Evolutionary conservation across 768 basidiomycete genomes (phyloP), one percentile per base, ranked within the genome.

Genomic region (Phylloporus sp.): DNA sequence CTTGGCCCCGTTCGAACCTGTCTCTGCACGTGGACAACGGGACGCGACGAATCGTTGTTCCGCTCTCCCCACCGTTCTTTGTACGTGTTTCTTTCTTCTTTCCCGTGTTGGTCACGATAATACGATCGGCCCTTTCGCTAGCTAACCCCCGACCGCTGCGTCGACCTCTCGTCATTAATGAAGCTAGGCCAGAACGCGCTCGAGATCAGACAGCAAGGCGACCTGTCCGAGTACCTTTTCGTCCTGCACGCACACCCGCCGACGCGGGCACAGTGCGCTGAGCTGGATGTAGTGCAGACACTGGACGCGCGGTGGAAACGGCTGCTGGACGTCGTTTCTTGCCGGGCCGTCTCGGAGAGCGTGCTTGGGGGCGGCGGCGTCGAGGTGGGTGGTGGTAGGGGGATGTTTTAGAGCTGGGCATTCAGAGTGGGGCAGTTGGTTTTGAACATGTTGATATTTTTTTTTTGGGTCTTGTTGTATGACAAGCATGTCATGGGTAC

Each of bases 141-240:
- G 79, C 49, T 73, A 21, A 75, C 72, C 7, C 66, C 73, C 1
- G 71, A 81, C 36, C 70, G 67, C 48, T 63, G 75, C 15, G 69
- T 82, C 18, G 81, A 83, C 50, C 38, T 83, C 10, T 78, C 78
- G 3, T 65, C 67, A 15, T 71, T 76, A 43, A 49, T 78, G 20
- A 55, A 48, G 15, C 31, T 41, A 0, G 80, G 78, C 17, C 34
- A 57, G 9, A 81, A 81, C 51, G 61, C 44, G 1, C 56, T 81
- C 9, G 63, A 70, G 46, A 64, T 82, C 26, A 55, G 49, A 26
- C 79, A 79, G 42, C 58, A 54, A 24, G 61, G 58, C 17, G 74
- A 76, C 53, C 60, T 78, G 61, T 72, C 73, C 7, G 61, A 67
- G 26, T 73, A 76, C 46, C 61, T 70, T 21, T 67, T 80, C 39